A percentile compares a stretch with the other conserved stretches of the same genome.
These are phyloP conservation scores for Fusarium neocosmosporiellum DNA, from an alignment of 2,329 filamentous ascomycete genomes.

Conservation along the genomic window DNA sequence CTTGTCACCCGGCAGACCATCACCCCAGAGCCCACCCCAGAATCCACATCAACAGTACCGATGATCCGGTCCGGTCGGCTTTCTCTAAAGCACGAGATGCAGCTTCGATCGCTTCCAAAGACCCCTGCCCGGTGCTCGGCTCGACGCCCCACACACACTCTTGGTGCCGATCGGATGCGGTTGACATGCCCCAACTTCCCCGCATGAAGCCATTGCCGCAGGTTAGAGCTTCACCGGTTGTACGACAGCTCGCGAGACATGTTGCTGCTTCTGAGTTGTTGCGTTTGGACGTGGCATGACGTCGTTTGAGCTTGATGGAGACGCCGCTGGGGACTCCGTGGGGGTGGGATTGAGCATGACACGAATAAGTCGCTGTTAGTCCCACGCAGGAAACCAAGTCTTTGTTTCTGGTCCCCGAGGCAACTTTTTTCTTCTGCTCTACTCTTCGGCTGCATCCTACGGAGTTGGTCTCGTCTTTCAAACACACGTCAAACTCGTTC, in stretches of 20 bases:
- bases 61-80: conserved; percentile 10
- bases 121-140: conserved; percentile 31
- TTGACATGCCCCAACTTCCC: conserved; percentile 40
- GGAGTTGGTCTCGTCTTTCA: neutral
- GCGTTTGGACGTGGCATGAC: conserved; percentile 28
- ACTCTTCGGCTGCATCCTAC: neutral
- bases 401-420: neutral
- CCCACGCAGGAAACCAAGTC: conserved; percentile 10
- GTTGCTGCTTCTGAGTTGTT: conserved; percentile 3
- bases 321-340: conserved; percentile 21
- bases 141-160: conserved; percentile 41
- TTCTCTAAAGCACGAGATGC: neutral
- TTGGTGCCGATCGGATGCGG: conserved; percentile 43
- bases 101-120: conserved; percentile 9
- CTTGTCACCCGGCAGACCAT: neutral
- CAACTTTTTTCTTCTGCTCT: neutral
- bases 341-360: conserved; percentile 3
- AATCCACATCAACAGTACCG: neutral
- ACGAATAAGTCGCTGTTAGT: conserved; percentile 21
- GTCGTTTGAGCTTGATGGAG: conserved; percentile 23
- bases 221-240: conserved; percentile 3
- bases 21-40: conserved; percentile 1
- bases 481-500: neutral
- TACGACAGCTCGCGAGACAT: conserved; percentile 1
- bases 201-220: conserved; percentile 33